Evolutionary conservation across 257 asterid species (phyloP).

Genomic region (Nemophila menziesii): DNA sequence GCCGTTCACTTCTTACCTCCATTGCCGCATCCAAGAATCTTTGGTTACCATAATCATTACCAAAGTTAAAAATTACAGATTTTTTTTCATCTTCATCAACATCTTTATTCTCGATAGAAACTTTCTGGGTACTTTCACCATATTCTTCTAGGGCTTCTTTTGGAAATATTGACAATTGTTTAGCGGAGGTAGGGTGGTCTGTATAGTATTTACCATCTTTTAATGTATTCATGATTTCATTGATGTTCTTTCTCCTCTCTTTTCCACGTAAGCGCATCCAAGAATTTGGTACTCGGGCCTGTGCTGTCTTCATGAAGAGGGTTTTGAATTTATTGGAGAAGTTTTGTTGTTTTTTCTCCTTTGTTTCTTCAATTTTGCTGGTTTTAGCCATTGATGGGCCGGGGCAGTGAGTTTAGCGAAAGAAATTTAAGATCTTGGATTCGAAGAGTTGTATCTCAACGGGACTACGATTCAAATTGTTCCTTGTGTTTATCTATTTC

Average conservation of each 20-base stretch:
- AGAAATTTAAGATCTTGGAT: no score
- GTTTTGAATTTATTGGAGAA: neutral
- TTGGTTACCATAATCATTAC: neutral
- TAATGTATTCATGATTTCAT: neutral
- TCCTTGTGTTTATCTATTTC: no score
- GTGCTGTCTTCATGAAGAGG: neutral
- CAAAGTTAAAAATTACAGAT: neutral
- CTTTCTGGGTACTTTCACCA: neutral
- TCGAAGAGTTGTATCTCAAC: no score
- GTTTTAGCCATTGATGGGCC: neutral
- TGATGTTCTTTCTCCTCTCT: conserved; percentile 1
- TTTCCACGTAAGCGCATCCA: neutral
- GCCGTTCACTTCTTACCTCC: neutral
- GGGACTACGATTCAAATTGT: no score
- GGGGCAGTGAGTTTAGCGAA: no score
- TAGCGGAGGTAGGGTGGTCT: neutral
- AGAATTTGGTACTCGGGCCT: neutral
- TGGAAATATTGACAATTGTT: neutral
- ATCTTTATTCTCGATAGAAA: neutral
- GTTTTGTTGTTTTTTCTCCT: neutral
- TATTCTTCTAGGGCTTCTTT: neutral
- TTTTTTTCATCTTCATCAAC: neutral
- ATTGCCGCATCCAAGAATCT: neutral
- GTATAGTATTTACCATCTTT: neutral
- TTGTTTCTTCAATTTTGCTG: neutral